Conservation (phyloP, 2,329 filamentous ascomycete species). For the Corniculantispora saksenae region DNA sequence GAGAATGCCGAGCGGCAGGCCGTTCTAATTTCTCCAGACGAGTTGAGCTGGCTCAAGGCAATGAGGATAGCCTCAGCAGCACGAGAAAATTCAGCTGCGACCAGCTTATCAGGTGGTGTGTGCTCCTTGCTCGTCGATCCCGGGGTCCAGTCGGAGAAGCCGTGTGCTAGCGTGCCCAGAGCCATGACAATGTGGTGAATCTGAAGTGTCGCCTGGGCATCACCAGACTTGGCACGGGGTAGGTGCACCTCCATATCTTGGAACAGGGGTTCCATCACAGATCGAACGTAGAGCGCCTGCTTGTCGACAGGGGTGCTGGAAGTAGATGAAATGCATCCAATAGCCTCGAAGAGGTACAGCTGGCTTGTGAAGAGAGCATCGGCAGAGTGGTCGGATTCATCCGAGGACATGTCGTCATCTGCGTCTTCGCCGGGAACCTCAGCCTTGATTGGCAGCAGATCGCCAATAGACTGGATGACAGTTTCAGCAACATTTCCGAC, state of each 20-base stretch:
- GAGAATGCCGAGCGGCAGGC: slow-evolving; percentile 91
- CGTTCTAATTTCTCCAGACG: slow-evolving; percentile 78
- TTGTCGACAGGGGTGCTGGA: slow-evolving; percentile 75
- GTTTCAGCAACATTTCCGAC: slow-evolving; percentile 89
- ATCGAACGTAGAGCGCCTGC: slow-evolving; percentile 82
- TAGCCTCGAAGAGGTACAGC: slow-evolving; percentile 89
- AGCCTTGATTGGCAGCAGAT: slow-evolving; percentile 87
- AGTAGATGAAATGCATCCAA: slow-evolving; percentile 88
- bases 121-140: slow-evolving; percentile 41
- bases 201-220: slow-evolving; percentile 80
- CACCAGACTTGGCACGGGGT: slow-evolving; percentile 72
- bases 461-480: slow-evolving; percentile 85
- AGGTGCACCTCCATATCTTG: slow-evolving; percentile 84
- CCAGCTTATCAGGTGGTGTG: slow-evolving; percentile 59
- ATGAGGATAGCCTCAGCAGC: slow-evolving; percentile 89
- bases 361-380: slow-evolving; percentile 90
- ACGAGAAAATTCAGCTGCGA: slow-evolving; percentile 81
- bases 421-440: slow-evolving; percentile 75
- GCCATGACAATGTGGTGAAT: slow-evolving; percentile 98
- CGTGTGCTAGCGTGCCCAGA: slow-evolving; percentile 85
- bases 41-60: slow-evolving; percentile 80
- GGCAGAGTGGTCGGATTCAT: slow-evolving; percentile 86
- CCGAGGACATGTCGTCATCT: slow-evolving; percentile 93
- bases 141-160: slow-evolving; percentile 88
- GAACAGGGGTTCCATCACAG: slow-evolving; percentile 87